Evolutionary conservation across 1,284 basidiomycete genomes (phyloP), one percentile per base, ranked within the genome.

Genomic region (Apiotrichum laibachii): DNA sequence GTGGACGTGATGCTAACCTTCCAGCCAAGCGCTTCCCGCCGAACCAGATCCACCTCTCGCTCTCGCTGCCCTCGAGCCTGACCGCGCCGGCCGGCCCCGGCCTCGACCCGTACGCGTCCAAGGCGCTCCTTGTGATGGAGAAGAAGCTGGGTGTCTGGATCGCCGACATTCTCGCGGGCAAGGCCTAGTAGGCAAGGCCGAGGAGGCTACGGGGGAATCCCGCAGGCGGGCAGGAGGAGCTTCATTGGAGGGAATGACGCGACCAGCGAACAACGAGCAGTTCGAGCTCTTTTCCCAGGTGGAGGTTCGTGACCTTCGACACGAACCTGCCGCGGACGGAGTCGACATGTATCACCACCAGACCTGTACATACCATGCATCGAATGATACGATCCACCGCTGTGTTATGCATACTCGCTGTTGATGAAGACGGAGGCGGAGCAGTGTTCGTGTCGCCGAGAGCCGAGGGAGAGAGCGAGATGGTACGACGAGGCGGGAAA

Each of bases 21-120:
- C 1, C 59, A 77, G 75, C 73, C 10, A 70, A 68, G 31, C 67
- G 67, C 62, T 75, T 74, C 64, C 67, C 72, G 11, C 53, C 62
- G 1, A 67, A 73, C 53, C 75, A 77, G 58, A 69, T 77, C 47
- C 73, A 75, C 56, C 67, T 77, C 1, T 75, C 72, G n/a, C 64
- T 77, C 48, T 72, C 69, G 15, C 65, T 77, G 2, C 70, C 72
- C 11, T 21, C 64, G 1, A 65, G 62, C n/a, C 62, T 74, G 16
- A 72, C 69, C 11, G 59, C 64, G 5, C 57, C 67, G 18, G 64
- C 62, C 5, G 70, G 72, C n/a, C 65, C 67, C 6, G 66, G 64
- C 10, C 48, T 68, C 16, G 72, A 77, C 63, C 73, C 75, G 1
- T 71, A 68, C 50, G 69, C 71, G 0, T 68, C 67, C 56, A 72